A percentile compares a stretch with the other conserved stretches of the same genome.
Evolutionary conservation across 1,284 basidiomycete species (phyloP).

Genomic region (Agroathelia rolfsii): DNA sequence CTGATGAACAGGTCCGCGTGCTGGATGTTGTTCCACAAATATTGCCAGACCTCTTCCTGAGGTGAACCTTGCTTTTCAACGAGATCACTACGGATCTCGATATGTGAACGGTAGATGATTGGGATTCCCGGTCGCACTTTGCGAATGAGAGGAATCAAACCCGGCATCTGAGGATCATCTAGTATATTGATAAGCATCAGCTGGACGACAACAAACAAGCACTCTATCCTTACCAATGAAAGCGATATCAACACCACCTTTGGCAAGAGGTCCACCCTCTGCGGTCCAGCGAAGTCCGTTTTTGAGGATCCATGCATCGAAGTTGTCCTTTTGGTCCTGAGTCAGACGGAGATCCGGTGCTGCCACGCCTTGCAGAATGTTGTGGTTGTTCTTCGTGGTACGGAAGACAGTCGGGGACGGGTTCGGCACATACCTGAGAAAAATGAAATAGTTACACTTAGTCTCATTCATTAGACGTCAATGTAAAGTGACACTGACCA

Average conservation of each 20-base stretch:
- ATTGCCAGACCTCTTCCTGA: conserved; percentile 83
- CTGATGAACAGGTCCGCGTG: conserved; percentile 80
- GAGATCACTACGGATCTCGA: conserved; percentile 78
- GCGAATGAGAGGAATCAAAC: conserved; percentile 79
- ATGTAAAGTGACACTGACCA: conserved; percentile 38
- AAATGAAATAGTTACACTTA: conserved; percentile 1
- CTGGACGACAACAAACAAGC: conserved; percentile 3
- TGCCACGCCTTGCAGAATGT: conserved; percentile 80
- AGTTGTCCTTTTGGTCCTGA: conserved; percentile 64
- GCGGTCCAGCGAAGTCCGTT: conserved; percentile 74
- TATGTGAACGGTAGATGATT: conserved; percentile 84
- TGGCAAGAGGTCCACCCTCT: conserved; percentile 68
- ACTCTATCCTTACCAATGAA: conserved; percentile 68
- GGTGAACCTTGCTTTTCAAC: conserved; percentile 66
- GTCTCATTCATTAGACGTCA: conserved; percentile 2
- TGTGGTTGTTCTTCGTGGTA: conserved; percentile 89
- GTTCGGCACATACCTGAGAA: conserved; percentile 74
- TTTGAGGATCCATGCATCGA: conserved; percentile 83
- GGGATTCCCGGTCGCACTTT: conserved; percentile 71
- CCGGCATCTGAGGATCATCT: conserved; percentile 83
- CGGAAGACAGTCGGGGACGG: conserved; percentile 79
- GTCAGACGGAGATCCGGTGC: conserved; percentile 64
- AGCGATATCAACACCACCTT: conserved; percentile 72
- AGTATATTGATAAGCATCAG: too few species aligned
- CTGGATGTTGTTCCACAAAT: conserved; percentile 82